These are phyloP conservation scores for Populus tomentosa DNA, from an alignment of 441 rosid genomes.

Conservation along the genomic window DNA sequence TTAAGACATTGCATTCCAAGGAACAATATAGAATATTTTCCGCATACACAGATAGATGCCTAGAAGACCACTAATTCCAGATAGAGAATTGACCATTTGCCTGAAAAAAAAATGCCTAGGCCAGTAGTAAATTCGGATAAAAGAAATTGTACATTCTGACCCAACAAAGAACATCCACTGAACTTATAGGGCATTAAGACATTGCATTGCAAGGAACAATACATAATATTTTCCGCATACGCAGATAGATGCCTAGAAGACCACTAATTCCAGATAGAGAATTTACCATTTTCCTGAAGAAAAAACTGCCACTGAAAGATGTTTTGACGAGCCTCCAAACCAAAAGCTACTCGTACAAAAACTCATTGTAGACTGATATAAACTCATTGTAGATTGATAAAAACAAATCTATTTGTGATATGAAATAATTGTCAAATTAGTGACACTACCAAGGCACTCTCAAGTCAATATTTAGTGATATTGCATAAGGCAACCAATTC, in stretches of 20 bases:
- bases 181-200: background rate
- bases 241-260: background rate
- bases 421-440: background rate
- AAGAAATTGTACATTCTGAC: background rate
- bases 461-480: background rate
- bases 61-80: background rate
- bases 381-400: background rate
- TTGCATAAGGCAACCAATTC: background rate
- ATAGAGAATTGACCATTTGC: background rate
- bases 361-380: background rate
- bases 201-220: background rate
- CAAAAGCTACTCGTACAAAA: background rate
- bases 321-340: background rate
- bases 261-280: background rate
- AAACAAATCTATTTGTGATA: background rate
- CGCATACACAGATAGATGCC: background rate
- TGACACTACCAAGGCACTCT: background rate
- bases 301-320: background rate
- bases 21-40: background rate
- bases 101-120: background rate
- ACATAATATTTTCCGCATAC: background rate
- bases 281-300: background rate
- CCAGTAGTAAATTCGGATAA: background rate
- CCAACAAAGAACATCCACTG: background rate
- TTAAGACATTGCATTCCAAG: background rate